Evolutionary conservation across 1,139 yeast genomes (phyloP), one percentile per base, ranked within the genome.

Genomic region (Pichia sp.): DNA sequence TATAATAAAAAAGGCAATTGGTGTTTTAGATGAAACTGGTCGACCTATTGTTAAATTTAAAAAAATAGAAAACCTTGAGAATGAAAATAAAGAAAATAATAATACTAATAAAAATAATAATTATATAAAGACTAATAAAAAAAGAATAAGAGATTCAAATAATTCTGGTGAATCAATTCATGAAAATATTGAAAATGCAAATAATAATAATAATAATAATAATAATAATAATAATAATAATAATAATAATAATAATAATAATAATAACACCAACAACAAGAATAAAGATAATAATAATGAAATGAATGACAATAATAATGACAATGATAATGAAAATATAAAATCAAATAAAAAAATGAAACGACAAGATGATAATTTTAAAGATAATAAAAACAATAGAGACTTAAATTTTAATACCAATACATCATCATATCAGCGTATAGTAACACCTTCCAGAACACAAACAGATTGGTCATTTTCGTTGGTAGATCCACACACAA

Each of bases 1-100:
- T 26, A 63, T 57, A 20, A 63, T 68, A 25, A 61, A 61, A 57
- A 53, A 55, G 47, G 68, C 69, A 47, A 60, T 67, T 30, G 70
- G 68, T 31, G 60, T 66, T 4, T 37, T 56, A 32, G 58, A 55
- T 39, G 46, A 54, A 37, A 49, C 54, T 29, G 58, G 56, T 9
- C 46, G 44, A 28, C 46, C 50, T 12, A 38, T 50, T 5, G 44
- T 49, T 8, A 39, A 41, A 27, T 50, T 50, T 28, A 41, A 44
- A 25, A 46, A 45, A 12, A 28, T 37, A 16, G 25, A 32, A 9
- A 23, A 39, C 9, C 12, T 25, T 4, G 24, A 38, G 11, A 25
- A 23, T 4, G 10, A 24, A 4, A 24, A 22, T n/a, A 22, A 24
- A 4, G 23, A 28, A 27, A 35, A 23, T 9, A 16, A 30, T 5